These are phyloP conservation scores for Neurospora crassa DNA, from an alignment of 2,329 filamentous ascomycete genomes.

Conservation along the genomic window DNA sequence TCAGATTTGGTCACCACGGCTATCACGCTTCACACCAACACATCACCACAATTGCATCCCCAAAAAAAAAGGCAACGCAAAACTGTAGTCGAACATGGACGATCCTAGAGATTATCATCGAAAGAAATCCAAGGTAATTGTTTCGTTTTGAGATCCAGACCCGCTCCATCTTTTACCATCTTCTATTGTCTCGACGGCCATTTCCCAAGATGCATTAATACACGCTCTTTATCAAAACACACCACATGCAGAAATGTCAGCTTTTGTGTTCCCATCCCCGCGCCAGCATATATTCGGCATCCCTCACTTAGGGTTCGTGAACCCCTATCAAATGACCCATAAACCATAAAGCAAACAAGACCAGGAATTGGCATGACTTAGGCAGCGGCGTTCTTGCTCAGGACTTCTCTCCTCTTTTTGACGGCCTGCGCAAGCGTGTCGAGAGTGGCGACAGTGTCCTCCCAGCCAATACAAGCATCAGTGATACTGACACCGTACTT, in stretches of 20 bases:
- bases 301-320: neutral
- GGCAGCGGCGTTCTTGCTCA: slow-evolving; percentile 21
- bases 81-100: neutral
- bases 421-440: slow-evolving; percentile 72
- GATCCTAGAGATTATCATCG: neutral
- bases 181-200: neutral
- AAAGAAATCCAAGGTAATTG: neutral
- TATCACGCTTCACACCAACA: neutral
- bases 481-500: slow-evolving; percentile 96
- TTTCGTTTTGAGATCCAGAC: neutral
- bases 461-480: slow-evolving; percentile 93
- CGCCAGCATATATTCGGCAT: neutral
- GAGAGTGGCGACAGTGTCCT: slow-evolving; percentile 74
- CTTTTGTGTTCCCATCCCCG: neutral
- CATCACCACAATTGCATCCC: neutral
- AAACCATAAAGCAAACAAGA: neutral
- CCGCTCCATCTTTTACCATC: neutral
- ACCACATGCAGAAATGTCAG: neutral
- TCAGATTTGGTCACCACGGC: neutral
- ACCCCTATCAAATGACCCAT: neutral
- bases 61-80: neutral
- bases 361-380: neutral
- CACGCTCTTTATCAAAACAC: neutral
- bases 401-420: slow-evolving; percentile 53
- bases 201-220: neutral